Evolutionary conservation across 1,139 yeast species (phyloP).

Genomic region (Suhomyces guaymorum): DNA sequence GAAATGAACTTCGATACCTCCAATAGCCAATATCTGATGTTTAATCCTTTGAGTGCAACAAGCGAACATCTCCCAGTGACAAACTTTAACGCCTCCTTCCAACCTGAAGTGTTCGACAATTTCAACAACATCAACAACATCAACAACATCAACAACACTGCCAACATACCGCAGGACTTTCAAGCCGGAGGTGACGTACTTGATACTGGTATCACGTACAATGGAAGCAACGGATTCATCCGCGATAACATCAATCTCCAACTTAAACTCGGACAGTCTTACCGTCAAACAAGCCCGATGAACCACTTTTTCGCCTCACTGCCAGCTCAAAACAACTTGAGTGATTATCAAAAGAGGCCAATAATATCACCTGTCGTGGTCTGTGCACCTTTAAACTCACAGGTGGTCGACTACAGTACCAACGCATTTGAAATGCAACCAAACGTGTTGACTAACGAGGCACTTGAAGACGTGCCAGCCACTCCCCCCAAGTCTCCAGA

Average conservation of each 20-base stretch:
- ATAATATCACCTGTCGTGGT: slow-evolving; percentile 11
- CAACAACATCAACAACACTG: background rate
- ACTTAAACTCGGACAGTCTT: slow-evolving; percentile 13
- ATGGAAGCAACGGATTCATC: slow-evolving; percentile 2
- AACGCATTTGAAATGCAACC: background rate
- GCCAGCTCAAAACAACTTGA: slow-evolving; percentile 4
- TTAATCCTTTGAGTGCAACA: background rate
- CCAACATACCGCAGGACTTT: no score
- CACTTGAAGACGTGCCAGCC: background rate
- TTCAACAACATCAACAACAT: background rate
- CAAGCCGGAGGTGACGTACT: no score
- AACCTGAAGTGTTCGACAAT: background rate
- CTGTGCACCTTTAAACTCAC: slow-evolving; percentile 1
- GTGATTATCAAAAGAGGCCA: slow-evolving; percentile 3
- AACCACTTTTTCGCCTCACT: slow-evolving; percentile 5
- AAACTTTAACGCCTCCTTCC: background rate
- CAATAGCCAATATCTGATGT: background rate
- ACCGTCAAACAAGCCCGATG: slow-evolving; percentile 5
- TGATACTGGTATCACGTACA: background rate
- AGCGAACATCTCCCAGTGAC: background rate
- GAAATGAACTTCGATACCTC: background rate
- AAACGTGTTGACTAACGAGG: background rate
- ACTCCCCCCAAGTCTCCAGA: slow-evolving; percentile 11
- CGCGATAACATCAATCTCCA: slow-evolving; percentile 17
- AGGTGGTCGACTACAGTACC: background rate